Base-by-base conservation (phyloP, 495 filamentous ascomycete genomes). In the Apiosordaria backusii region DNA sequence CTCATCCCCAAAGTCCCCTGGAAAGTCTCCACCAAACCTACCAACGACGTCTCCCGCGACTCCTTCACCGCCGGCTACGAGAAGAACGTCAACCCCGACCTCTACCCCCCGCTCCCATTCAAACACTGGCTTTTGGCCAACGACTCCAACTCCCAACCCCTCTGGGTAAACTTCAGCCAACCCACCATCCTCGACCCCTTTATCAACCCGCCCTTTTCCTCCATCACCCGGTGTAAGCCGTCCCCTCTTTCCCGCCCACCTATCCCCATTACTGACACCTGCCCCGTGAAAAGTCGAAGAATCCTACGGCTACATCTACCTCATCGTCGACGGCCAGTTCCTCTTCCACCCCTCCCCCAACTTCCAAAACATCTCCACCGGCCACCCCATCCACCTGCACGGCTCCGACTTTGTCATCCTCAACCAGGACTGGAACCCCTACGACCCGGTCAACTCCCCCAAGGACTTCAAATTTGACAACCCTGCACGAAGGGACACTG, bases 401-500 rank as follows among this genome's bases (percentile, higher is more conserved):
- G 83, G 82, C 15, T 76, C 85, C 67, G 78, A 86, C 70, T 87
- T 87, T 75, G 75, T 71, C 35, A 77, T 87, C 45, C 71, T 87
- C 15, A 72, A 67, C 52, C 65, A 68, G 19, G 52, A 55, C 4
- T 52, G 62, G 65, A 24, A 62, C 13, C 50, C 67, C 2, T 76
- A 79, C 26, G 53, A 58, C 19, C 54, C 59, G 0, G 23, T 24
- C 23, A 61, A 75, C 18, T 57, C 73, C 25, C 64, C 69, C 59
- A 67, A 63, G 7, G 85, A 81, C 67, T 68, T 70, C 40, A 71
- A 70, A 67, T 69, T 73, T 29, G 29, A 67, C 10, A 86, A 81
- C 71, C 86, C 87, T 3, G 78, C 84, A 3, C 80, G 87, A 0
- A 77, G 88, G 5, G 88, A 90, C 69, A 84, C 84, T 4, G 86